Percentiles rank a stretch among this genome's conserved stretches.
These are phyloP conservation scores for Ramularia collo-cygni DNA, from an alignment of 2,329 filamentous ascomycete species.

Conservation along the genomic window DNA sequence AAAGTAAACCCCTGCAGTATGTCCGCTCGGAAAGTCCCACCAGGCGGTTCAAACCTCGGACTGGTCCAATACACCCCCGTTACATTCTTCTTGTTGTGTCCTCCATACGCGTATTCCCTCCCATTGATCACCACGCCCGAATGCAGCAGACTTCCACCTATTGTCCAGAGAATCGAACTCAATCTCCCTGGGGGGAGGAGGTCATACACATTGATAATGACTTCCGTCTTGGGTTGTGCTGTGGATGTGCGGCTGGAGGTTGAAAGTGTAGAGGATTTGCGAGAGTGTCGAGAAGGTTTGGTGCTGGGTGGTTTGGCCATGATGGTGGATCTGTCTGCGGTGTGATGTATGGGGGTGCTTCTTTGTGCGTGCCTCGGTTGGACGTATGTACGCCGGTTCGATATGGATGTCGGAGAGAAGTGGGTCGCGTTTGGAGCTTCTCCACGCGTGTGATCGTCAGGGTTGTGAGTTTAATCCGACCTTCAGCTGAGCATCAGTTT, in stretches of 20 bases:
- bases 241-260: constrained; percentile 4
- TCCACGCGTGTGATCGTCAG: no score
- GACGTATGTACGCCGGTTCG: no score
- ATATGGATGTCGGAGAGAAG: no score
- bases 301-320: no score
- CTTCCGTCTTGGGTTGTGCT: constrained; percentile 23
- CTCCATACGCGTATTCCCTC: constrained; percentile 78
- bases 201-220: constrained; percentile 34
- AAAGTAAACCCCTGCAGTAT: constrained; percentile 76
- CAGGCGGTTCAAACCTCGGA: constrained; percentile 64
- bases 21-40: constrained; percentile 67
- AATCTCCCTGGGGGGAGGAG: constrained; percentile 55
- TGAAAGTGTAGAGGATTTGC: constrained; percentile 10
- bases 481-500: no score
- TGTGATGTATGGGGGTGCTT: no score
- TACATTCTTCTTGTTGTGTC: constrained; percentile 61
- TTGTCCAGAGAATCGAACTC: constrained; percentile 68
- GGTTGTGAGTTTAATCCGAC: no score
- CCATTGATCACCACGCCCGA: constrained; percentile 76
- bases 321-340: no score
- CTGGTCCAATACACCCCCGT: constrained; percentile 78
- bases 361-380: no score
- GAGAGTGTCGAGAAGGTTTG: constrained; percentile 3
- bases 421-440: no score
- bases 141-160: constrained; percentile 72